These are phyloP conservation scores for Cyclanthera cordifolia DNA, from an alignment of 306 rosid genomes.

Conservation along the genomic window DNA sequence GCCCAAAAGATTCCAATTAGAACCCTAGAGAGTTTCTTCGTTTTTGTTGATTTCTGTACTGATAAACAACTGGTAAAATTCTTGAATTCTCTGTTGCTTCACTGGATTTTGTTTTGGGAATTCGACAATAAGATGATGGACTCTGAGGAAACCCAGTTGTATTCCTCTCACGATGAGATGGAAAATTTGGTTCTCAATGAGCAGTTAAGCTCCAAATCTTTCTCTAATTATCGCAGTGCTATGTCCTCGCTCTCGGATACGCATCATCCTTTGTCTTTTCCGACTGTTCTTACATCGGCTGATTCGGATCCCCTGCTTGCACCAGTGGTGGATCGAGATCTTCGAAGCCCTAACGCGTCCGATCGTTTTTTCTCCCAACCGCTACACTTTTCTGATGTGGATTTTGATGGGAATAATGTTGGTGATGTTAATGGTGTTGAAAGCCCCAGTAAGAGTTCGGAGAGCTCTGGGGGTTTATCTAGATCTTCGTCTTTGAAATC, in stretches of 20 bases:
- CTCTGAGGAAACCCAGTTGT: constrained; percentile 51
- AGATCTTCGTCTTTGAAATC: constrained; percentile 43
- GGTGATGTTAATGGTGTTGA: constrained; percentile 35
- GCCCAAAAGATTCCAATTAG: background rate
- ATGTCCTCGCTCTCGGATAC: constrained; percentile 43
- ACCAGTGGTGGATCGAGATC: constrained; percentile 31
- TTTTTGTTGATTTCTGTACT: background rate
- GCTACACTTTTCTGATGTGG: constrained; percentile 56
- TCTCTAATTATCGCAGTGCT: constrained; percentile 62
- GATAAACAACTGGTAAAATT: background rate
- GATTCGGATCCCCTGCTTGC: constrained; percentile 33
- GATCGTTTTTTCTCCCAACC: constrained; percentile 49
- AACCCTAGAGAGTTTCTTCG: background rate
- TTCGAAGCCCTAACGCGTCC: constrained; percentile 27
- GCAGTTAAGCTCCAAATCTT: constrained; percentile 30
- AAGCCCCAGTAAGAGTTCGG: constrained; percentile 42
- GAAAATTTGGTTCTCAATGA: constrained; percentile 52
- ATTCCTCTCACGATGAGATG: constrained; percentile 37
- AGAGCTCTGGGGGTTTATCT: constrained; percentile 22
- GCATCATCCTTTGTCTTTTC: constrained; percentile 35
- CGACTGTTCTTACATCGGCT: constrained; percentile 18
- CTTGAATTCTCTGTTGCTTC: background rate
- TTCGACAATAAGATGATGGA: constrained; percentile 55
- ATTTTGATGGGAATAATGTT: constrained; percentile 44
- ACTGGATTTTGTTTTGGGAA: background rate